Conservation (phyloP, 2,329 filamentous ascomycete species). For the Myriosclerotinia scirpicola region DNA sequence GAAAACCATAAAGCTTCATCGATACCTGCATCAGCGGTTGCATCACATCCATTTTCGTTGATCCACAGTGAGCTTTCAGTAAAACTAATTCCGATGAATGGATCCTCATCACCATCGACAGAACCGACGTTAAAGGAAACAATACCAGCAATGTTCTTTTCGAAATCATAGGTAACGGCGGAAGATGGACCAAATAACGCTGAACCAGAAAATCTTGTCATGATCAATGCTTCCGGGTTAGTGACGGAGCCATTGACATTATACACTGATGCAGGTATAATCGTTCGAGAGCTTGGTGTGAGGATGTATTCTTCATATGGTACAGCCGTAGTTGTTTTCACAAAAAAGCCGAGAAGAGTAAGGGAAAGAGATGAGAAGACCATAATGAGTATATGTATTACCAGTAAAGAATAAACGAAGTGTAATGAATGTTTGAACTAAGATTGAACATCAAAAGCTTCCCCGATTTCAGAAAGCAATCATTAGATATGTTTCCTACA, state of each 20-base stretch:
- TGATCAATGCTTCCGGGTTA: slow-evolving; percentile 30
- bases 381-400: not conserved
- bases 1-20: slow-evolving; percentile 52
- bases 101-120: slow-evolving; percentile 30
- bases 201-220: slow-evolving; percentile 9
- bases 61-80: slow-evolving; percentile 50
- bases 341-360: slow-evolving; percentile 5
- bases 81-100: slow-evolving; percentile 45
- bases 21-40: slow-evolving; percentile 47
- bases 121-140: slow-evolving; percentile 41
- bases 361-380: not conserved
- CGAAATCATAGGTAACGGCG: slow-evolving; percentile 44
- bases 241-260: slow-evolving; percentile 40
- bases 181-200: slow-evolving; percentile 37
- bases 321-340: slow-evolving; percentile 22
- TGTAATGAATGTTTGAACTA: not conserved
- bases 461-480: too few species aligned
- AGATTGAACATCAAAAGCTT: not conserved
- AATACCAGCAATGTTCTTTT: slow-evolving; percentile 44
- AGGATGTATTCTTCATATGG: slow-evolving; percentile 42
- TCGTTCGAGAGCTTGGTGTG: slow-evolving; percentile 37
- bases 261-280: slow-evolving; percentile 37
- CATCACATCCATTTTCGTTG: slow-evolving; percentile 47
- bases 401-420: too few species aligned
- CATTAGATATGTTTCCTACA: not conserved